Evolutionary conservation across 169 alveolate genomes (phyloP), one percentile per base, ranked within the genome.

Genomic region (Cyclospora cayetanensis): DNA sequence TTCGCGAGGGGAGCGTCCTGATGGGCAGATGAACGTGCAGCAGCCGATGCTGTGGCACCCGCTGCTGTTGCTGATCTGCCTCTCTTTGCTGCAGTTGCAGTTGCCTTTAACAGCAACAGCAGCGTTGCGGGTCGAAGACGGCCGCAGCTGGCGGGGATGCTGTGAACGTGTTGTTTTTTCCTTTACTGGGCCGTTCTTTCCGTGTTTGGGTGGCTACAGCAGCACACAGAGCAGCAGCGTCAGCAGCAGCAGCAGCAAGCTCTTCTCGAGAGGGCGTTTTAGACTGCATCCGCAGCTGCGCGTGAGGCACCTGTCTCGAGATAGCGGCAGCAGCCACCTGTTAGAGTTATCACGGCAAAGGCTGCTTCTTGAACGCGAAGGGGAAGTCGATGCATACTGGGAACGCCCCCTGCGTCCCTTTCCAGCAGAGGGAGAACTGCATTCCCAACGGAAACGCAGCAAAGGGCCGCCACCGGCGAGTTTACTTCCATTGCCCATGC

Each of bases 251-350:
- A 80, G 43, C 35, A 80, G 55, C 74, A 1, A 37, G 3, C 63
- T 80, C 27, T 80, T 80, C 55, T 80, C 89, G 25, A 70, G 89
- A 29, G 89, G 89, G 0, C 52, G 74, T 15, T 80, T 80, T 27
- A 80, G 70, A 27, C 55, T 80, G 52, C 89, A 89, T 68, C 93
- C 93, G 12, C 79, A 53, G 20, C 84, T 82, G 42, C 88, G 93
- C 4, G 90, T 89, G 90, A 77, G 85, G 42, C 93, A 76, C 39
- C 25, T 89, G 74, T 52, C 60, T 52, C 52, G 93, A 55, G 85
- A 89, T 84, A 89, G 93, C 42, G 93, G 93, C 42, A 82, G 90
- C 60, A 65, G 90, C 63, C 93, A 89, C 68, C 63, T 89, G 39
- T 83, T 74, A 22, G 93, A 89, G 60, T 76, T 89, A 29, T 50